Evolutionary conservation across 768 basidiomycete genomes (phyloP).

Genomic region (Lentinula lateritia): DNA sequence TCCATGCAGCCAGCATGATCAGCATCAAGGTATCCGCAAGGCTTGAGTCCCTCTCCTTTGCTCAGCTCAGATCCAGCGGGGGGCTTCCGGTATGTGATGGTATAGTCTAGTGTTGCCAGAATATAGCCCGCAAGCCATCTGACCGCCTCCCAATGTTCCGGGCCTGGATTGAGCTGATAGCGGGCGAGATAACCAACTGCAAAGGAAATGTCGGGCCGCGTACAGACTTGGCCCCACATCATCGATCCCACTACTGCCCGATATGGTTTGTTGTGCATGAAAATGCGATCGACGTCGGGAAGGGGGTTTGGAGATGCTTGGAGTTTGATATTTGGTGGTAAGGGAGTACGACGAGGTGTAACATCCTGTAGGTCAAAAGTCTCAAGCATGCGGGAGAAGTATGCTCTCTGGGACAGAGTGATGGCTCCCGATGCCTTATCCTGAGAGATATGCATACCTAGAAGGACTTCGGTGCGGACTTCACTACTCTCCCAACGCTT

Average conservation of each 20-base stretch:
- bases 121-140: slow-evolving; percentile 25
- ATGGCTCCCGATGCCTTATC: too few relatives aligned
- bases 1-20: slow-evolving; percentile 23
- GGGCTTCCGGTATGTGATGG: slow-evolving; percentile 13
- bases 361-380: slow-evolving; percentile 17
- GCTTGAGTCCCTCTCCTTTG: slow-evolving; percentile 11
- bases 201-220: slow-evolving; percentile 10
- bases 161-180: slow-evolving; percentile 13
- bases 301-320: not conserved
- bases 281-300: not conserved
- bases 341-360: not conserved
- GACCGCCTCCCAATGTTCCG: slow-evolving; percentile 20
- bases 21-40: slow-evolving; percentile 20
- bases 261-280: slow-evolving; percentile 13
- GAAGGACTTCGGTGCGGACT: too few relatives aligned
- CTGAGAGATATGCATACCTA: too few relatives aligned
- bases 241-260: slow-evolving; percentile 8
- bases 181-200: not conserved
- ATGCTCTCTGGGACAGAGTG: too few relatives aligned
- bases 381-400: slow-evolving; percentile 10
- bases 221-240: slow-evolving; percentile 10
- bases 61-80: not conserved
- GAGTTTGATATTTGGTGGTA: slow-evolving; percentile 12
- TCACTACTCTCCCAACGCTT: too few relatives aligned
- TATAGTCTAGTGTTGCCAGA: slow-evolving; percentile 17